Conservation (phyloP, 768 basidiomycete genomes). For the Podaxis rugospora region DNA sequence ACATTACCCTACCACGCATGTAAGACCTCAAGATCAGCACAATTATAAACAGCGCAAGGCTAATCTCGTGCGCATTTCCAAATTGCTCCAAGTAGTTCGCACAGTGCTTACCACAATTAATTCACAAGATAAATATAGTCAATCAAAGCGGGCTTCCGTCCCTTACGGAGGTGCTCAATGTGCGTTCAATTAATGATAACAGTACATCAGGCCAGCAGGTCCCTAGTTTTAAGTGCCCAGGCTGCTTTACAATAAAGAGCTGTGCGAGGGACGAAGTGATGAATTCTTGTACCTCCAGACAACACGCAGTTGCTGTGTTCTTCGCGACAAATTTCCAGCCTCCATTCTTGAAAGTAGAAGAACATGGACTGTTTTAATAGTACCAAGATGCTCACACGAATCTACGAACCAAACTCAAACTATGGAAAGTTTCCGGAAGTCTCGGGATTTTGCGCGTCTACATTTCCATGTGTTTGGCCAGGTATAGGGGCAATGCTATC, state of each 20-base stretch:
- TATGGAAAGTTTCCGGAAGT: neutral
- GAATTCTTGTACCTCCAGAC: neutral
- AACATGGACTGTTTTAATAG: neutral
- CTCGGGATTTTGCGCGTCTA: neutral
- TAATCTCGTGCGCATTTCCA: slow-evolving; percentile 1
- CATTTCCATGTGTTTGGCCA: neutral
- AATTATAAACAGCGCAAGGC: neutral
- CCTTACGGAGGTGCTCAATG: slow-evolving; percentile 7
- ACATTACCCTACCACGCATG: neutral
- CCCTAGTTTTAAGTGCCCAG: neutral
- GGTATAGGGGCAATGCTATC: neutral
- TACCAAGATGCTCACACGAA: neutral
- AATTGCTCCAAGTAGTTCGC: neutral
- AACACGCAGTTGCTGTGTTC: neutral
- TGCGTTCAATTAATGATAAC: neutral
- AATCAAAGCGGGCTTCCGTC: neutral
- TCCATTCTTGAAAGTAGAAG: neutral
- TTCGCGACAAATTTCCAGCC: neutral
- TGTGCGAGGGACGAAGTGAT: too few species aligned
- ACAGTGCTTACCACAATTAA: neutral
- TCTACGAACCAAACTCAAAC: neutral
- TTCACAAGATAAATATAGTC: neutral
- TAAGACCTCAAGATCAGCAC: neutral
- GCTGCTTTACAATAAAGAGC: too few species aligned
- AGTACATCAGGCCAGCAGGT: neutral